phyloP scores from a whole-genome alignment of 257 asterid genomes.

The Henckelia pumila region DNA sequence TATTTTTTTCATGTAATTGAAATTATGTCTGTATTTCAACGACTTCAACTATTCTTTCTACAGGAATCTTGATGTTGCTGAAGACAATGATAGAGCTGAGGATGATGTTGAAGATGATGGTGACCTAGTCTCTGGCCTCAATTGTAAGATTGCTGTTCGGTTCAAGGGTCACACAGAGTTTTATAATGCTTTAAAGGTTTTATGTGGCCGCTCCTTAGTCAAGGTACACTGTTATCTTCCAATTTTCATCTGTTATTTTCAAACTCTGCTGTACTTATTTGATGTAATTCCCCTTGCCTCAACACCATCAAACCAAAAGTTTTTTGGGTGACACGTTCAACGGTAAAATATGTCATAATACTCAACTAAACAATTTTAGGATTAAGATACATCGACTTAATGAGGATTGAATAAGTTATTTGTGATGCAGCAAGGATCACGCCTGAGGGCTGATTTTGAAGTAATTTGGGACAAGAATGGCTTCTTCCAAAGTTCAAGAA shows the following conservation, averaged over 20 bases:
- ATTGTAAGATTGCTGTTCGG: constrained; percentile 81
- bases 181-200: constrained; percentile 66
- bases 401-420: constrained; percentile 7
- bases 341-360: neutral
- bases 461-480: constrained; percentile 84
- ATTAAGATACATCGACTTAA: neutral
- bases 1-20: neutral
- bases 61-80: constrained; percentile 93
- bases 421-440: constrained; percentile 80
- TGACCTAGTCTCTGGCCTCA: constrained; percentile 77
- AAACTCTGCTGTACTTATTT: neutral
- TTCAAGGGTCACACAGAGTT: constrained; percentile 73
- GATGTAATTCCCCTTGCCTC: neutral
- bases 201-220: constrained; percentile 74
- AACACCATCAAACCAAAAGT: constrained; percentile 4
- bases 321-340: neutral
- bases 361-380: neutral
- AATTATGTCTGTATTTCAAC: constrained; percentile 16
- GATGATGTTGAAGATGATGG: constrained; percentile 55
- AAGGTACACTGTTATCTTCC: constrained; percentile 49
- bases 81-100: constrained; percentile 68
- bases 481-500: constrained; percentile 51
- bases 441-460: constrained; percentile 82
- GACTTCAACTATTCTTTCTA: constrained; percentile 23
- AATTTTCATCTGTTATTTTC: constrained; percentile 6